Evolutionary conservation across 257 asterid genomes (phyloP).

Genomic region (Solanum lycopersicoides): DNA sequence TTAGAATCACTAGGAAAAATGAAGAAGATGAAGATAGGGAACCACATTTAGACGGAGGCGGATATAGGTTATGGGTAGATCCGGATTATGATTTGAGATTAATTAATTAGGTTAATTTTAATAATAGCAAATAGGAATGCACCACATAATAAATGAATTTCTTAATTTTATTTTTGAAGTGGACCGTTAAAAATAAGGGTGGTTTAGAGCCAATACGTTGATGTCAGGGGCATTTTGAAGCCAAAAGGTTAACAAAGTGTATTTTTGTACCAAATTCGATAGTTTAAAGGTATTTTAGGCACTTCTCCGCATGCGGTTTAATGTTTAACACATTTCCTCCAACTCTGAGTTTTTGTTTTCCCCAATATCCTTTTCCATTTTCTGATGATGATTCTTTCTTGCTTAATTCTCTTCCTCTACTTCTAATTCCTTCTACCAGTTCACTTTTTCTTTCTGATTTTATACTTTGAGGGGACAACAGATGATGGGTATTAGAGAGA

Average conservation of each 20-base stretch:
- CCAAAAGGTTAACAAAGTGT: neutral
- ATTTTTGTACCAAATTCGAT: no score
- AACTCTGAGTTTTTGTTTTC: neutral
- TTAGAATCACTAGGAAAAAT: neutral
- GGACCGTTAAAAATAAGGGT: neutral
- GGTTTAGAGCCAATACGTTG: neutral
- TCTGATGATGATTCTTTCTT: neutral
- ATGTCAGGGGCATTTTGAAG: neutral
- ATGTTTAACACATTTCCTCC: neutral
- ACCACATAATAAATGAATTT: neutral
- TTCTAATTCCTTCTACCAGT: neutral
- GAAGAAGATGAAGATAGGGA: neutral
- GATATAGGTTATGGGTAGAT: neutral
- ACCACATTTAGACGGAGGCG: neutral
- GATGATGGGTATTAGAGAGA: neutral
- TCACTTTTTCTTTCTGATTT: neutral
- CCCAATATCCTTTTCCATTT: neutral
- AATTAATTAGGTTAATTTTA: neutral
- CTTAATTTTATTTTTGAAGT: neutral
- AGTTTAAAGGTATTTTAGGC: neutral
- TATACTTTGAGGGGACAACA: neutral
- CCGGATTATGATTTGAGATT: neutral
- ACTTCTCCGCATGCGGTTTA: neutral
- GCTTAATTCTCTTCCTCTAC: neutral
- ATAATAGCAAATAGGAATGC: neutral